Conservation (phyloP, 2,329 filamentous ascomycete species). For the Colletotrichum karsti region DNA sequence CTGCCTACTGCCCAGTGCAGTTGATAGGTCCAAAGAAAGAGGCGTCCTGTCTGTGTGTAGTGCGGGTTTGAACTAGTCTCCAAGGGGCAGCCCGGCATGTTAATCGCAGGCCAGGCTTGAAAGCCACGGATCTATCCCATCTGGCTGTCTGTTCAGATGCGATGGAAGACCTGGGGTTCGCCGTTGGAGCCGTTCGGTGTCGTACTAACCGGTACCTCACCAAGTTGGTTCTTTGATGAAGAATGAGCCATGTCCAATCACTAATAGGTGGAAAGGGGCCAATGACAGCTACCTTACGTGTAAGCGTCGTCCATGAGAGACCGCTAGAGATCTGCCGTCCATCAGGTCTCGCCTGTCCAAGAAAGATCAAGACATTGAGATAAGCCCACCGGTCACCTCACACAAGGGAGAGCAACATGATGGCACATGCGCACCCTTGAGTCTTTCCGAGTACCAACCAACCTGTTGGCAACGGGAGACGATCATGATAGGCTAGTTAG, state of each 20-base stretch:
- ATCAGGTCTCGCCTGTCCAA: not conserved
- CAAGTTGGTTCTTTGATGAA: not conserved
- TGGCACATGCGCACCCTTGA: slow-evolving; percentile 3
- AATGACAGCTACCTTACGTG: not conserved
- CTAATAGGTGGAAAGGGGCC: not conserved
- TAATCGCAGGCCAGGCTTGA: slow-evolving; percentile 2
- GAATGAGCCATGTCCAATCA: slow-evolving; percentile 6
- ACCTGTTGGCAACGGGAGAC: not conserved
- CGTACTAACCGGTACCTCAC: not conserved
- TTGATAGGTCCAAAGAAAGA: slow-evolving; percentile 2
- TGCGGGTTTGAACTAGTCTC: slow-evolving; percentile 7
- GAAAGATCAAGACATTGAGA: slow-evolving; percentile 3
- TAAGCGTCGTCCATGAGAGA: not conserved
- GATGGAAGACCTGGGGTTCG: slow-evolving; percentile 4
- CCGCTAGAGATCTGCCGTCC: not conserved
- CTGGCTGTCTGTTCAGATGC: slow-evolving; percentile 1
- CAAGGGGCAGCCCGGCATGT: slow-evolving; percentile 24
- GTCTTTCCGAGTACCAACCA: not conserved
- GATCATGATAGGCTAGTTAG: slow-evolving; percentile 1
- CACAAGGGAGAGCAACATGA: slow-evolving; percentile 4
- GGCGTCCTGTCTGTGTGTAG: slow-evolving; percentile 21
- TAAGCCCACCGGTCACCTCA: not conserved
- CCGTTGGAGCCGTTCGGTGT: not conserved
- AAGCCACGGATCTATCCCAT: slow-evolving; percentile 12
- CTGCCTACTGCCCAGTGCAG: slow-evolving; percentile 19